Evolutionary conservation across 371 early-diverging fungal genomes (phyloP), one percentile per base, ranked within the genome.

Genomic region (Mucor plumbeus): DNA sequence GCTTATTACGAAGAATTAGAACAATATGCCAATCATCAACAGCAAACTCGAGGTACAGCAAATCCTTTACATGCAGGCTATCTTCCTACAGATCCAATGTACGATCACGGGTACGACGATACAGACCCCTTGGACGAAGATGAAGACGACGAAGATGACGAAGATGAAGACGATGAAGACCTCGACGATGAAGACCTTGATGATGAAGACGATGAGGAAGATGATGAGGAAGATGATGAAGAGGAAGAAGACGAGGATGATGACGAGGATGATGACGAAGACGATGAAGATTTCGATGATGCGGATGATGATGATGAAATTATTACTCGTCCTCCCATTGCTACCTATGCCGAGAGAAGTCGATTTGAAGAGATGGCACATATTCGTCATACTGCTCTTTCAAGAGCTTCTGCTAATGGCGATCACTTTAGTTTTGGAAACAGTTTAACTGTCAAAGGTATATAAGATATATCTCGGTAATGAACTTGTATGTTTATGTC

Each of bases 1-100:
- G 92, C 94, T 47, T 97, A 97, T 77, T 95, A 94, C 72, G 93
- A 94, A 61, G 95, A 95, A 73, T 82, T 97, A 43, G 92, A 95
- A 75, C 89, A 90, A 57, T 95, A 92, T 72, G 93, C 95, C 26
- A 87, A 93, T 68, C 89, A 90, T 50, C 88, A 89, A 67, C 85
- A 82, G 65, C 77, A 55, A 50, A 44, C 47, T 58, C 84, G 82
- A 43, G 65, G 65, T 33, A 58, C 50, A 19, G 58, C 58, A 8
- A 70, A 62, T 41, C 66, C 66, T 58, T 53, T 70, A 40, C 65
- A 66, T 36, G 63, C 66, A 43, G 50, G 57, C 38, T 70, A 70
- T 62, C 63, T 65, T 43, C 54, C 66, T n/a, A 55, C 68, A 19
- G 59, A 59, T 41, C 39, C 68, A 17, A 56, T 69, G 38, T 72